Evolutionary conservation across 169 alveolate genomes (phyloP), one percentile per base, ranked within the genome.

Genomic region (Plasmodium reichenowi): DNA sequence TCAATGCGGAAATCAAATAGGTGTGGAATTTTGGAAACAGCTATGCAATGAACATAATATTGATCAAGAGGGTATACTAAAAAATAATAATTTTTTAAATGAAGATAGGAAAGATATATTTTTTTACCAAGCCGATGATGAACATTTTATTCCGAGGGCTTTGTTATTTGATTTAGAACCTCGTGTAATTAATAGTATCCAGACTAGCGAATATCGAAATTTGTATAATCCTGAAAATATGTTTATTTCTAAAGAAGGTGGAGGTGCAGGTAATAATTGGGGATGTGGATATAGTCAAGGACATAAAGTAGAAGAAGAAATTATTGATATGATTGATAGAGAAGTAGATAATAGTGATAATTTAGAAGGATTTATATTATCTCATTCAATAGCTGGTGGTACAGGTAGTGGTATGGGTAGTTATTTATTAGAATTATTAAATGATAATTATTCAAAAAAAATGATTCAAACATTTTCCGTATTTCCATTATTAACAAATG

Each of bases 321-420:
- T 99, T 2, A 91, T 98, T 62, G 99, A 99, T 83, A 98, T 98
- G 99, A 97, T 99, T 45, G 99, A 98, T 92, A 93, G 99, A 76
- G 99, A 99, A 88, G 99, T 99, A 1, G 99, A 99, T 86, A 99
- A 99, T 20, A 96, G 99, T 63, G 99, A 99, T 87, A 95, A 98
- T 54, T 93, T 98, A 85, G 99, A 99, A 92, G 99, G 99, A 3
- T 99, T 99, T 92, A 95, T 98, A 62, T 94, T 99, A 86, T 96
- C 98, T 80, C 99, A 99, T 91, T 98, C 99, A 54, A 98, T 98
- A 45, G 98, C 98, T 7, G 99, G 99, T 54, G 99, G 99, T 54
- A 98, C 99, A n/a, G 99, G 99, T 5, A 96, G 99, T 59, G 99
- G 99, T 2, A 96, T 98, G 97, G 99, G 99, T 2, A 97, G 99